These are phyloP conservation scores for Geranomyces michiganensis DNA, from an alignment of 192 early-diverging fungal genomes.

Conservation along the genomic window DNA sequence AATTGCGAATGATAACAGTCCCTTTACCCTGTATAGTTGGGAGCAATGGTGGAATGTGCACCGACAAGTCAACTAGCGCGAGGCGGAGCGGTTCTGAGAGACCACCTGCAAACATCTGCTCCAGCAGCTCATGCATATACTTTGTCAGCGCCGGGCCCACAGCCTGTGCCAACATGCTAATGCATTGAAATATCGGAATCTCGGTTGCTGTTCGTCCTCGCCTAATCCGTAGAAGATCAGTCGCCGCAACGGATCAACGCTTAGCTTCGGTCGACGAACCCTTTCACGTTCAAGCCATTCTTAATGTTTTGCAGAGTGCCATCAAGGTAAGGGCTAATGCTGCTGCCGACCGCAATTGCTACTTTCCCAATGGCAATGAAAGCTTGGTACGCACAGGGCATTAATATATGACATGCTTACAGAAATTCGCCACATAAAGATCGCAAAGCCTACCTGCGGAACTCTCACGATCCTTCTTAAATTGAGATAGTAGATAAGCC, in stretches of 20 bases:
- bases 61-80: slow-evolving; percentile 77
- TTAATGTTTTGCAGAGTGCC: slow-evolving; percentile 74
- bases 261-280: slow-evolving; percentile 43
- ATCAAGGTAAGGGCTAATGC: slow-evolving; percentile 81
- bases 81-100: slow-evolving; percentile 79
- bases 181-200: slow-evolving; percentile 72
- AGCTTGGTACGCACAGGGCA: slow-evolving; percentile 49
- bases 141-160: slow-evolving; percentile 89
- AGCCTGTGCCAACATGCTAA: slow-evolving; percentile 85
- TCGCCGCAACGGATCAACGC: neutral
- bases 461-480: slow-evolving; percentile 71
- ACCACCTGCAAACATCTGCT: slow-evolving; percentile 90
- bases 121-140: slow-evolving; percentile 83
- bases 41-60: slow-evolving; percentile 79
- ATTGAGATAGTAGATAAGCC: slow-evolving; percentile 68
- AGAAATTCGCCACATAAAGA: neutral
- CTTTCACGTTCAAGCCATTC: slow-evolving; percentile 70
- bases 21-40: slow-evolving; percentile 81
- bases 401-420: too few species aligned
- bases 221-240: slow-evolving; percentile 11
- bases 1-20: neutral
- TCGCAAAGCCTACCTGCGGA: neutral
- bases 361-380: slow-evolving; percentile 87
- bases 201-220: slow-evolving; percentile 35
- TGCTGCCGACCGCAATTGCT: slow-evolving; percentile 74